These are phyloP conservation scores for Saccharomycopsis hybrid DNA, from an alignment of 1,139 yeast species.

Conservation along the genomic window DNA sequence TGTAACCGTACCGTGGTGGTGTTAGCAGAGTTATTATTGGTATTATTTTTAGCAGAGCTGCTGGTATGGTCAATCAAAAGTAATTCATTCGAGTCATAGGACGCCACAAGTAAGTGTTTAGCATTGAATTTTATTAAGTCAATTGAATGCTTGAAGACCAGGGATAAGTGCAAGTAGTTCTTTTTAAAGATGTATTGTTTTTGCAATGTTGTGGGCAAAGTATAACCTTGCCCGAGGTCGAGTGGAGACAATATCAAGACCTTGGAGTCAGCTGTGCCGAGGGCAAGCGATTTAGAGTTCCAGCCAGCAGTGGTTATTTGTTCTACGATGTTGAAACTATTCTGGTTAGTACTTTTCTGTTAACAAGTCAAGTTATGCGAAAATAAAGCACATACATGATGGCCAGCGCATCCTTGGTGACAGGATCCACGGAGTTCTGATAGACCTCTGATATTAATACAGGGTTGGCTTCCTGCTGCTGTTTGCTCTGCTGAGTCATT, in stretches of 20 bases:
- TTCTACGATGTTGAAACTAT: background rate
- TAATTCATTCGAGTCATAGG: background rate
- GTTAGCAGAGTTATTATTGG: background rate
- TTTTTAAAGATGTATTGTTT: background rate
- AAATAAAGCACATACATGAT: background rate
- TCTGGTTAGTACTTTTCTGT: too few relatives aligned
- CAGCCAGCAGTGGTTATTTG: background rate
- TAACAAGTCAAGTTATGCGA: background rate
- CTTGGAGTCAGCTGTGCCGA: conserved; percentile 1
- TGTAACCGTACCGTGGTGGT: background rate
- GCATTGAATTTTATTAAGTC: conserved; percentile 3
- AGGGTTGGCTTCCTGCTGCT: background rate
- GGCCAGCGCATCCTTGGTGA: conserved; percentile 1
- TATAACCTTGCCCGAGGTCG: background rate
- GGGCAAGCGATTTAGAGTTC: background rate
- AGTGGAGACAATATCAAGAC: background rate
- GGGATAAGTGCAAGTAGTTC: background rate
- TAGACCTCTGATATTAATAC: conserved; percentile 3
- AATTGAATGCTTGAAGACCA: background rate
- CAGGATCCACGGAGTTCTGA: background rate
- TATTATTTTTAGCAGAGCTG: too few relatives aligned
- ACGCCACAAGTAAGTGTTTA: conserved; percentile 5
- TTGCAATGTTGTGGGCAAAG: conserved; percentile 10
- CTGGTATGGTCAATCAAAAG: conserved; percentile 5
- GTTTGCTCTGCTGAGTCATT: too few relatives aligned